phyloP scores from a whole-genome alignment of 805 yeast genomes.

The Wickerhamia fluorescens region DNA sequence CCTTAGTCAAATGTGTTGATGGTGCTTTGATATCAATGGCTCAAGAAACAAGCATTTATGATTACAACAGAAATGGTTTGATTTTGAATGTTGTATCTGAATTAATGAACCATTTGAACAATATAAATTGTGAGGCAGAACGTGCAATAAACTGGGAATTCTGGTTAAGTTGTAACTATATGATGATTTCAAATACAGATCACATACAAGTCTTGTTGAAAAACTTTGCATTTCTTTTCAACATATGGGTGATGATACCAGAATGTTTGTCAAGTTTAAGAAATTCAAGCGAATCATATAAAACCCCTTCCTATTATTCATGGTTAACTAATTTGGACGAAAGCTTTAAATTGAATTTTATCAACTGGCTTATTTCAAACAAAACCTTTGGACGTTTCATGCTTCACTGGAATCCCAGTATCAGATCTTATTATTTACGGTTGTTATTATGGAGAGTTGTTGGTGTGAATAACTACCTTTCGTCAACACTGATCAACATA shows the following conservation, averaged over 20 bases:
- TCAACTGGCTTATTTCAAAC: constrained; percentile 47
- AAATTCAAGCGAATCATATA: neutral
- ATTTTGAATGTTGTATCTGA: constrained; percentile 36
- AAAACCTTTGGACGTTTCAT: constrained; percentile 50
- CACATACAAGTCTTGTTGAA: constrained; percentile 58
- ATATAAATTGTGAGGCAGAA: constrained; percentile 10
- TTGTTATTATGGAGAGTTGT: constrained; percentile 61
- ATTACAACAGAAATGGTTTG: constrained; percentile 30
- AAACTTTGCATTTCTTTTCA: constrained; percentile 59
- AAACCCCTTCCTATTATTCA: constrained; percentile 1
- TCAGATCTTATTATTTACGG: constrained; percentile 61
- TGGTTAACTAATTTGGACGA: constrained; percentile 38
- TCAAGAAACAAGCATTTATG: constrained; percentile 27
- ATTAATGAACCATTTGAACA: constrained; percentile 26
- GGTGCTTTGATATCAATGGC: constrained; percentile 29
- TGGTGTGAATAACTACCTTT: constrained; percentile 34
- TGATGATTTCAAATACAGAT: constrained; percentile 52
- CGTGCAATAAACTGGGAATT: constrained; percentile 61
- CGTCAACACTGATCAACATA: constrained; percentile 23
- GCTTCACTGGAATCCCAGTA: constrained; percentile 75
- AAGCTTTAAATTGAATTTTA: constrained; percentile 42
- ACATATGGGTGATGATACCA: constrained; percentile 68
- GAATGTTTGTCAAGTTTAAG: constrained; percentile 14
- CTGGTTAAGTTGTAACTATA: constrained; percentile 57
- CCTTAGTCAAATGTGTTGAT: constrained; percentile 22